Conservation (phyloP, 768 basidiomycete species). For the Agrocybe chaxingu region DNA sequence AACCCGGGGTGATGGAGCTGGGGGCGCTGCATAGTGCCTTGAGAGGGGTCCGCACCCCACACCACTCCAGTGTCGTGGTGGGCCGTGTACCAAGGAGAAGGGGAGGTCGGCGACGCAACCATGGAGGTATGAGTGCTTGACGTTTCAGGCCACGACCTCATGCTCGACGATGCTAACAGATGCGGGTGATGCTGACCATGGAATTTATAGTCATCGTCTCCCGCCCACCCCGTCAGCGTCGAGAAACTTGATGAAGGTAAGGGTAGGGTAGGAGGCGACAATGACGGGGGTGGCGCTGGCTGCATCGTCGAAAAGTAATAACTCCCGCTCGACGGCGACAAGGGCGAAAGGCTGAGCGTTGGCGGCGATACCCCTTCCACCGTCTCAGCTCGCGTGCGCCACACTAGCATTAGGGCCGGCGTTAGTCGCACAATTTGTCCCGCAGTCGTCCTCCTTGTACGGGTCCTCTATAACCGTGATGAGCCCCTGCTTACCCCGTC, state of each 20-base stretch:
- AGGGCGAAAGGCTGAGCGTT: constrained; percentile 12
- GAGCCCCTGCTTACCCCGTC: constrained; percentile 18
- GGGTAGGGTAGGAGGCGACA: constrained; percentile 9
- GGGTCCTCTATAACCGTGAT: constrained; percentile 24
- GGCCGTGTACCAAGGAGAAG: constrained; percentile 13
- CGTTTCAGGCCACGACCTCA: constrained; percentile 11
- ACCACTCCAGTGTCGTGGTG: constrained; percentile 3
- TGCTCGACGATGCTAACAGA: background rate
- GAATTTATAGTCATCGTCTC: constrained; percentile 20
- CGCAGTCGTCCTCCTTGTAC: constrained; percentile 19
- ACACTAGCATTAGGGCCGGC: constrained; percentile 3
- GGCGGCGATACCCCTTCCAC: constrained; percentile 5
- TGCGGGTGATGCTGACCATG: constrained; percentile 2
- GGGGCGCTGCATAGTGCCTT: background rate
- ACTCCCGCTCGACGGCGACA: constrained; percentile 7
- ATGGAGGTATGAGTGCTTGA: background rate
- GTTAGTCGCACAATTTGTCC: constrained; percentile 7
- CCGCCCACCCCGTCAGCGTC: constrained; percentile 36
- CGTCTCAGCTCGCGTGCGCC: too few relatives aligned
- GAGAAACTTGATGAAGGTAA: constrained; percentile 30
- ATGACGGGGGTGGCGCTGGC: background rate
- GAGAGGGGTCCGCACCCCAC: constrained; percentile 8
- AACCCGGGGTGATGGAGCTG: constrained; percentile 15
- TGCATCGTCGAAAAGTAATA: constrained; percentile 14
- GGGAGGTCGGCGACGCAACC: constrained; percentile 4